Conservation (phyloP, 495 filamentous ascomycete species). For the Neurospora tetrasperma region DNA sequence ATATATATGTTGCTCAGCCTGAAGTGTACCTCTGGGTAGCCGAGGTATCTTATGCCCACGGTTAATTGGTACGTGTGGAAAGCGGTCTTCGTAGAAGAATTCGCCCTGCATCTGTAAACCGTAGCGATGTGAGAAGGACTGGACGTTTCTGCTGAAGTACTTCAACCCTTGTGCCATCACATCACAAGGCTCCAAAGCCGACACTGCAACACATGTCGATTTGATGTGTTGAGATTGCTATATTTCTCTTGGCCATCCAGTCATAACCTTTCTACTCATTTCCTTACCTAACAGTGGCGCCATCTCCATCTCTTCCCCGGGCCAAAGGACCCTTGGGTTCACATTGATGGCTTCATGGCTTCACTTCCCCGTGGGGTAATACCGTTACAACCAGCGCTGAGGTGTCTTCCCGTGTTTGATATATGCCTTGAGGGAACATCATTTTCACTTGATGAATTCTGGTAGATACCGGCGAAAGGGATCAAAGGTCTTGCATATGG, state of each 20-base stretch:
- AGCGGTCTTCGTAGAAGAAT: background rate
- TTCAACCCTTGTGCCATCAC: no score
- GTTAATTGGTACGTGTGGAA: background rate
- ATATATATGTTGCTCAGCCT: no score
- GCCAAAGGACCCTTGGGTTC: background rate
- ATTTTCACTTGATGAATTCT: no score
- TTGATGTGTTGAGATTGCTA: background rate
- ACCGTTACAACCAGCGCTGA: background rate
- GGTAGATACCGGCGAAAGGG: no score
- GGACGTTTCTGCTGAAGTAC: no score
- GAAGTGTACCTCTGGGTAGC: no score
- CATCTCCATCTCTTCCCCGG: background rate
- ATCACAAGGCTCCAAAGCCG: no score
- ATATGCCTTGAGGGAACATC: background rate
- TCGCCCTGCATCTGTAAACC: background rate
- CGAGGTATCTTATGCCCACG: background rate
- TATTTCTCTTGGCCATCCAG: background rate
- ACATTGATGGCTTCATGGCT: background rate
- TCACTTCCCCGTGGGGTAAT: background rate
- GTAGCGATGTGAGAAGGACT: background rate
- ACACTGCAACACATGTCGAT: background rate
- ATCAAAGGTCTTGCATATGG: no score
- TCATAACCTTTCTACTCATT: background rate
- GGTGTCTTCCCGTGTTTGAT: background rate
- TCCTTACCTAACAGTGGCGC: background rate